Base-by-base conservation (phyloP, 257 asterid species). In the Verbascum thapsus region DNA sequence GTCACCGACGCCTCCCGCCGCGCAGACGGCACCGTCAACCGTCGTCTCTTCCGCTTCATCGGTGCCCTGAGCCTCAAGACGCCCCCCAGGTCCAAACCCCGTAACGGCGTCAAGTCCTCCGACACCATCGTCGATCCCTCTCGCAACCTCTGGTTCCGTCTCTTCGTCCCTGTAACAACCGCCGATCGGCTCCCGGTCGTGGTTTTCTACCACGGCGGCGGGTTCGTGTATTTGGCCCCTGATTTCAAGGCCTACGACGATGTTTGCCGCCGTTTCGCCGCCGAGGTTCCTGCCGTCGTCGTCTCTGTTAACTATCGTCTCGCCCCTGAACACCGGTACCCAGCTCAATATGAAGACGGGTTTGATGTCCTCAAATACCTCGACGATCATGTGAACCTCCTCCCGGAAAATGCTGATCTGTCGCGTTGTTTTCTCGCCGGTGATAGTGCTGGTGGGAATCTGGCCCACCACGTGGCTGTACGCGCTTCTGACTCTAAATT, bases 141-240 rank as follows among this genome's bases (percentile, higher is more conserved):
- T 5, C 90, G 95, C 42, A 49, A 71, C 48, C 92, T 90, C 72
- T 87, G 97, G 97, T 81, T 87, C 75, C 91, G n/a, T n/a, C n/a
- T n/a, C n/a, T n/a, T n/a, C n/a, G n/a, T n/a, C n/a, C n/a, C n/a
- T n/a, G n/a, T n/a, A n/a, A n/a, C n/a, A n/a, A n/a, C n/a, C n/a
- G n/a, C n/a, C n/a, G n/a, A n/a, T n/a, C n/a, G n/a, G n/a, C 66
- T 83, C 34, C 89, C 90, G 34, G 78, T 89, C 11, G 30, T 89
- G 2, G 81, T 89, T 19, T 89, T 89, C 87, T 86, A 84, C 68
- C 96, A 89, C 76, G 96, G 96, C 35, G 95, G 96, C 7, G 96
- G 95, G 0, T 88, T 88, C 66, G 90, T 73, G 18, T 84, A 64
- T 23, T 81, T 87, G 50, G 43, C 76, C 37, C 70, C 95, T 0